Base-by-base conservation (phyloP, 192 early-diverging fungal species). In the Dispira simplex region DNA sequence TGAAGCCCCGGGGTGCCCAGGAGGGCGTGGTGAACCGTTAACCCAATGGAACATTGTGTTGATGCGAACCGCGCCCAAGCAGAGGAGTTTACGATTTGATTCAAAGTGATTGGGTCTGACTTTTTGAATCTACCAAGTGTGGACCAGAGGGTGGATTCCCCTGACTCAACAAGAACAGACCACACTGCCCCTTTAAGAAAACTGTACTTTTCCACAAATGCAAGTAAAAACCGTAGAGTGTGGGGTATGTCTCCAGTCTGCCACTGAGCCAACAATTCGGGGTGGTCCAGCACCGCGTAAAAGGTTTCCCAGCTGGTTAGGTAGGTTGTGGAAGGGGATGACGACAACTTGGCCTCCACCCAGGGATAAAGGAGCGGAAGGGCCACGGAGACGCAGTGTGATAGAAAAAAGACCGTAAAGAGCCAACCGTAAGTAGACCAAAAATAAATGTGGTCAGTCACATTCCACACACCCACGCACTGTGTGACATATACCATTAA, bases 141-240 rank as follows among this genome's bases (percentile, higher is more conserved):
- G 32, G 32, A 39, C 32, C 32, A 39, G 32, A 6, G 32, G 32
- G 32, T 4, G 6, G 32, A 39, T 39, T 39, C 32, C 32, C 32
- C 32, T 39, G 32, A 39, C 6, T 39, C 32, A 39, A 6, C 32
- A 39, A 39, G 32, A 39, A 39, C 32, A 39, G 32, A 39, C 32
- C 32, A 51, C 48, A 74, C 73, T 52, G 71, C 73, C 47, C 71
- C 71, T 62, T 78, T 78, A 56, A 78, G 77, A 52, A 71, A 68
- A 46, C 75, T 73, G 65, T 78, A 78, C 65, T 78, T 74, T 49
- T 78, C 77, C 10, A 78, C 63, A 59, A 78, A 78, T 63, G 75
- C 57, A 20, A 74, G 73, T 52, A 78, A 68, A 46, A 75, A 73
- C 0, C 74, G 70, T 44, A 73, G 75, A 65, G 75, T 75, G 66